Base-by-base conservation (phyloP, 2,329 filamentous ascomycete genomes). In the Colletotrichum cuscutae region DNA sequence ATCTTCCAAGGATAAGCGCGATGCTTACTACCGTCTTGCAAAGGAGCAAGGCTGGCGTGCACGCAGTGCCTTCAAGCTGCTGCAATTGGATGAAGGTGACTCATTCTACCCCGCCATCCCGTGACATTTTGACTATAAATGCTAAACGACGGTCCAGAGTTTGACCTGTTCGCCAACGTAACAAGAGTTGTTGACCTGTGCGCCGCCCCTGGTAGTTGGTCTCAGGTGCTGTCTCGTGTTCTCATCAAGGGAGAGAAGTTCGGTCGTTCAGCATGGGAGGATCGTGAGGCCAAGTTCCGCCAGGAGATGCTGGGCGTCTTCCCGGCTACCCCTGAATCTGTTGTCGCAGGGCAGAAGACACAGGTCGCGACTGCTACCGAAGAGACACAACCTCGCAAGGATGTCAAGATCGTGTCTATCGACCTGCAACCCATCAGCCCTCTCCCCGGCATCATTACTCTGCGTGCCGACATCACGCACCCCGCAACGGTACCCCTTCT, bases 11-110 rank as follows among this genome's bases (percentile, higher is more conserved):
- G 97, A 99, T 81, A 99, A 99, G 85, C 94, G 97, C 65, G 97
- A 99, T 82, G 95, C 95, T 58, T 99, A 99, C 85, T 99, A 99
- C 80, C 91, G 97, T 66, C 93, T 99, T 9, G 97, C 97, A 22
- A 99, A 99, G 85, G 97, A 99, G 83, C 97, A 99, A 86, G 97
- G 97, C 76, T 99, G 97, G 96, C 94, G 97, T 46, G 97, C 97
- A 32, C 90, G 97, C 71, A 98, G 95, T 76, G 97, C 97, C 9
- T 99, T 98, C 87, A 99, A 99, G 84, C 90, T 99, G 28, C 91
- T 99, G 13, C 97, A 99, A 83, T 91, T 99, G 28, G 95, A 99
- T 81, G 95, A 92, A 85, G 90, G 90, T 91, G 72, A 73, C 78
- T 72, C 46, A 35, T 24, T 74, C 24, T 54, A 62, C 59, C 68